Evolutionary conservation across 2,329 filamentous ascomycete genomes (phyloP), one percentile per base, ranked within the genome.

Genomic region (Sclerotinia nivalis): DNA sequence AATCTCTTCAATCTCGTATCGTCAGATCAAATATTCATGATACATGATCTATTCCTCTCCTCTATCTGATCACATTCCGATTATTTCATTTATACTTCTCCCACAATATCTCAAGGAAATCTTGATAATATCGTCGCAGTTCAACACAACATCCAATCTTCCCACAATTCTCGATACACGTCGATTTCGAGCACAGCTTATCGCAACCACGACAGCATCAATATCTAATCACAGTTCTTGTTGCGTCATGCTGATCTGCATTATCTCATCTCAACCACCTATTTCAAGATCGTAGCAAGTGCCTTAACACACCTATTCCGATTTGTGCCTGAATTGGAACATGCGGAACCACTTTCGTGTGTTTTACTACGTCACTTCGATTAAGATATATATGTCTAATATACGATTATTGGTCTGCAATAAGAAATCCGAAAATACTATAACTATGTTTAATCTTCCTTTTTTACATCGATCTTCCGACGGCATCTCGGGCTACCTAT

Each of bases 91-190:
- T 6, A 22, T 45, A 8, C 28, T n/a, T 61, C 25, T 31, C 58
- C 25, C 31, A 22, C 25, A 7, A 61, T 9, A 61, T 47, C 40
- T 31, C 40, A n/a, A 59, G 56, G 43, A 43, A 59, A 59, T 25
- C 56, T 43, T 59, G 56, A 59, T 22, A 47, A 47, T 47, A 61
- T 47, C 40, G 58, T 47, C 40, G 8, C 58, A 47, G 45, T 45
- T 47, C 40, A 61, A 47, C 58, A 61, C 40, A 31, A 31, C 40
- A 47, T 61, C 8, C 20, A 10, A 60, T 45, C 40, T n/a, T n/a
- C 28, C 9, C 18, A 45, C 40, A 1, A 45, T 45, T 5, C 5
- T 45, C n/a, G 9, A 60, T 60, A 20, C 58, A 31, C 25, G 20
- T 61, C 58, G 28, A 20, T 22, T 61, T 61, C 9, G 5, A 34